A percentile compares a stretch with the other conserved stretches of the same genome.
Evolutionary conservation across 768 basidiomycete species (phyloP).

Genomic region (Tephrocybe rancida): DNA sequence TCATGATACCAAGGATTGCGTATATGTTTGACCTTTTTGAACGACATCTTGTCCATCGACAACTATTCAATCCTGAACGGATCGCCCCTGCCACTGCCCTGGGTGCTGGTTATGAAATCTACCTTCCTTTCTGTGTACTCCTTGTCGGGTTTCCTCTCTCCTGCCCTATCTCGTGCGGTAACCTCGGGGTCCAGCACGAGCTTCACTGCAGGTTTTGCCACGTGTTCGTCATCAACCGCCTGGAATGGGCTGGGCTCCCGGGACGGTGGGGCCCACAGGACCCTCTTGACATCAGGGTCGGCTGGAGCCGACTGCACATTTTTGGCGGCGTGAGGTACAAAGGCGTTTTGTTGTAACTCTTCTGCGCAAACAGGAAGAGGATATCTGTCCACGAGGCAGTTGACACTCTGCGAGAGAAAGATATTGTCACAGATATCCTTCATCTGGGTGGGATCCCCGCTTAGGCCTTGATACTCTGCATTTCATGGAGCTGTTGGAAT

Average conservation of each 20-base stretch:
- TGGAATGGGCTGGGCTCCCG: too few species aligned
- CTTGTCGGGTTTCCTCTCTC: constrained; percentile 29
- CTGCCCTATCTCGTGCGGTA: constrained; percentile 36
- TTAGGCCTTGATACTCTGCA: constrained; percentile 15
- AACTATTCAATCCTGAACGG: constrained; percentile 88
- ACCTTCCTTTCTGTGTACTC: constrained; percentile 20
- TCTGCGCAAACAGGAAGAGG: constrained; percentile 31
- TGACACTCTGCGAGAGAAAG: constrained; percentile 39
- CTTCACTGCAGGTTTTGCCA: constrained; percentile 24
- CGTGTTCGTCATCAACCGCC: too few species aligned
- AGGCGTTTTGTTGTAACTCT: background rate
- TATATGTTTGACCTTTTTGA: constrained; percentile 74
- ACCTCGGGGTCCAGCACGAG: constrained; percentile 44
- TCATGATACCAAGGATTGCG: constrained; percentile 95
- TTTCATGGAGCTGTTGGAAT: constrained; percentile 20
- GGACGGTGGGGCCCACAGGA: too few species aligned
- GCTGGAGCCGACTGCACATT: constrained; percentile 53
- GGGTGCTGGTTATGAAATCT: background rate
- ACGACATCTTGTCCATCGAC: constrained; percentile 69
- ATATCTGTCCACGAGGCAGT: constrained; percentile 42
- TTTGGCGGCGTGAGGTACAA: background rate
- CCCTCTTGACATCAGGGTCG: constrained; percentile 42
- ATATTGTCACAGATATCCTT: background rate
- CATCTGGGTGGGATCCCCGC: constrained; percentile 1
- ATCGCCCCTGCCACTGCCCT: constrained; percentile 80